These are phyloP conservation scores for Mortierella polycephala DNA, from an alignment of 371 early-diverging fungal species.

Conservation along the genomic window DNA sequence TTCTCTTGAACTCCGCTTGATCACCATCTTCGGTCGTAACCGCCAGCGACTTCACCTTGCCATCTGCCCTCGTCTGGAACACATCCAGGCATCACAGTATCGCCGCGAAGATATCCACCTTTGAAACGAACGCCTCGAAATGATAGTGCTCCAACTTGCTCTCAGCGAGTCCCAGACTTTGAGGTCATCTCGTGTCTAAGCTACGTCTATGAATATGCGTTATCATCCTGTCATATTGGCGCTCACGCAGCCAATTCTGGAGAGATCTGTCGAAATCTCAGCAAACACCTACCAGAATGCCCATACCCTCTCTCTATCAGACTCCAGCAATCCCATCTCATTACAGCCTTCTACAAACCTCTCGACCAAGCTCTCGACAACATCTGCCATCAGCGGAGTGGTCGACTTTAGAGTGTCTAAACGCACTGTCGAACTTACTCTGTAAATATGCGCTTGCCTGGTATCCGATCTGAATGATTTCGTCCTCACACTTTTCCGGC, in stretches of 20 bases:
- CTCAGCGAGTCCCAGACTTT: too few species aligned
- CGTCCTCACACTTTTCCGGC: background rate
- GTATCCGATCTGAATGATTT: constrained; percentile 2
- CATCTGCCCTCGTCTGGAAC: background rate
- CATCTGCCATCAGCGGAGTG: constrained; percentile 8
- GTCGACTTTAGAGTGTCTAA: constrained; percentile 12
- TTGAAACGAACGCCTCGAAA: background rate
- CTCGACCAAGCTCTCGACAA: constrained; percentile 18
- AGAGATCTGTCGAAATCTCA: background rate
- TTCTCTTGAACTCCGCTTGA: background rate
- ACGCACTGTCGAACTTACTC: constrained; percentile 10
- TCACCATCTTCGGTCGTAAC: background rate
- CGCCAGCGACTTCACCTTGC: background rate
- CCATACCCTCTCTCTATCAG: constrained; percentile 23
- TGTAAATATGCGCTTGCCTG: constrained; percentile 16
- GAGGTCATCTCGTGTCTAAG: too few species aligned
- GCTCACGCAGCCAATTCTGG: background rate
- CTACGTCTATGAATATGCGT: too few species aligned
- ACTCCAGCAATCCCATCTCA: constrained; percentile 18
- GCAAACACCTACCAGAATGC: constrained; percentile 1
- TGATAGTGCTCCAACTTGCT: background rate
- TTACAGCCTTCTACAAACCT: constrained; percentile 25
- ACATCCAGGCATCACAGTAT: background rate
- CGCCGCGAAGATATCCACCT: background rate
- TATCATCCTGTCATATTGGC: too few species aligned